phyloP scores from a whole-genome alignment of 2,329 filamentous ascomycete species.

The Onygenales sp. region DNA sequence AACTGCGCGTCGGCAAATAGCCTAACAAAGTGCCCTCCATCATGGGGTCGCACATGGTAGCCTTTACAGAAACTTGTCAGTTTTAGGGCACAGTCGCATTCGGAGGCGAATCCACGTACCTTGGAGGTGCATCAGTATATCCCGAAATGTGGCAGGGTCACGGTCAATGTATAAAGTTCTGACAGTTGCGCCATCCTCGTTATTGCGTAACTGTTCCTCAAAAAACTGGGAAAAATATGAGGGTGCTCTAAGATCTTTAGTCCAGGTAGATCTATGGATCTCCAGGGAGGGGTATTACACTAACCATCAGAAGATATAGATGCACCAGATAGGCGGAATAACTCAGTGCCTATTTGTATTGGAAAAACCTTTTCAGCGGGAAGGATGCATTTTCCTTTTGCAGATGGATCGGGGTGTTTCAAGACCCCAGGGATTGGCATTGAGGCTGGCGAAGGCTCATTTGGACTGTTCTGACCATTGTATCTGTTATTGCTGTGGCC shows the following conservation, averaged over 20 bases:
- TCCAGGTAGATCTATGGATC: slow-evolving; percentile 10
- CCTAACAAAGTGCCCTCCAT: slow-evolving; percentile 81
- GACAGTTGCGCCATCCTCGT: slow-evolving; percentile 49
- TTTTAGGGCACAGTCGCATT: background rate
- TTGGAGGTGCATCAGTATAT: slow-evolving; percentile 84
- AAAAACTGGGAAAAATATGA: slow-evolving; percentile 97
- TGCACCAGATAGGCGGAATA: slow-evolving; percentile 61
- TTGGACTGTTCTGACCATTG: background rate
- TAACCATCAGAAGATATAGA: slow-evolving; percentile 64
- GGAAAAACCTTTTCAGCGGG: slow-evolving; percentile 57
- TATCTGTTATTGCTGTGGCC: background rate
- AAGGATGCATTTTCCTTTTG: slow-evolving; percentile 18
- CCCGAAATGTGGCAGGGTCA: slow-evolving; percentile 77
- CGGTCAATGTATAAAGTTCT: slow-evolving; percentile 91
- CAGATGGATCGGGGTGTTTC: background rate
- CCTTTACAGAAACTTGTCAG: slow-evolving; percentile 32
- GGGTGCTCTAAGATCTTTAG: slow-evolving; percentile 61
- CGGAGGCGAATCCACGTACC: slow-evolving; percentile 29
- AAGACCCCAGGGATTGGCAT: background rate
- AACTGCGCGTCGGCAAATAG: slow-evolving; percentile 93
- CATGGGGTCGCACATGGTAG: slow-evolving; percentile 73
- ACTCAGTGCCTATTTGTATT: slow-evolving; percentile 58
- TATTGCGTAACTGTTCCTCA: slow-evolving; percentile 63
- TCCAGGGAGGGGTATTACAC: slow-evolving; percentile 17
- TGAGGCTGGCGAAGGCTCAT: background rate